phyloP scores from a whole-genome alignment of 306 rosid species.

The Fagus sylvatica region DNA sequence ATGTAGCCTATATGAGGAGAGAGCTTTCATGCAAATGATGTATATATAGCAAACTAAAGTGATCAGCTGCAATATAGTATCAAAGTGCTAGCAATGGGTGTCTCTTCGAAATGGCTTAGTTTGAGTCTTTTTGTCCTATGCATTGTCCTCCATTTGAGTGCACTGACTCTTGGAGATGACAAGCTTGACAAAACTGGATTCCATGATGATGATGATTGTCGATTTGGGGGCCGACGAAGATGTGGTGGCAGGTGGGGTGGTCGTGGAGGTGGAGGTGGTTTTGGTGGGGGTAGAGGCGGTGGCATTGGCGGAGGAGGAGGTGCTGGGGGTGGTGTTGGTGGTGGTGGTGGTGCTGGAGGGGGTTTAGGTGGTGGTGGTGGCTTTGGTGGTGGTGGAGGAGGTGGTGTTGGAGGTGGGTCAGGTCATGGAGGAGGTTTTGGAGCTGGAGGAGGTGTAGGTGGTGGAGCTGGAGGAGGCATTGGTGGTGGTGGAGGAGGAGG shows the following conservation, averaged over 20 bases:
- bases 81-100: constrained; percentile 30
- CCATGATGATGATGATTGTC: constrained; percentile 46
- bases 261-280: constrained; percentile 21
- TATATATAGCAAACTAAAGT: background rate
- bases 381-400: constrained; percentile 10
- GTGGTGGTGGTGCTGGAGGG: background rate
- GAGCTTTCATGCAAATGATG: background rate
- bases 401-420: constrained; percentile 14
- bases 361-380: constrained; percentile 17
- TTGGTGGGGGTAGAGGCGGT: background rate
- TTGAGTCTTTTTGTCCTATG: constrained; percentile 44
- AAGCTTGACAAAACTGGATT: constrained; percentile 46
- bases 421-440: constrained; percentile 21
- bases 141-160: constrained; percentile 56
- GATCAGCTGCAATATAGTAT: too few relatives aligned
- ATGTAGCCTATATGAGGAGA: constrained; percentile 47
- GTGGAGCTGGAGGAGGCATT: constrained; percentile 4
- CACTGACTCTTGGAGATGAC: constrained; percentile 46
- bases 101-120: constrained; percentile 45
- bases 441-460: constrained; percentile 19
- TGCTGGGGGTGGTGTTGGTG: constrained; percentile 7
- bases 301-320: constrained; percentile 24
- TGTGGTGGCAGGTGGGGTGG: constrained; percentile 51
- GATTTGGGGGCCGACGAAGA: constrained; percentile 49
- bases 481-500: constrained; percentile 32